Conservation (phyloP, 1,284 basidiomycete genomes). For the Ganoderma boninense region DNA sequence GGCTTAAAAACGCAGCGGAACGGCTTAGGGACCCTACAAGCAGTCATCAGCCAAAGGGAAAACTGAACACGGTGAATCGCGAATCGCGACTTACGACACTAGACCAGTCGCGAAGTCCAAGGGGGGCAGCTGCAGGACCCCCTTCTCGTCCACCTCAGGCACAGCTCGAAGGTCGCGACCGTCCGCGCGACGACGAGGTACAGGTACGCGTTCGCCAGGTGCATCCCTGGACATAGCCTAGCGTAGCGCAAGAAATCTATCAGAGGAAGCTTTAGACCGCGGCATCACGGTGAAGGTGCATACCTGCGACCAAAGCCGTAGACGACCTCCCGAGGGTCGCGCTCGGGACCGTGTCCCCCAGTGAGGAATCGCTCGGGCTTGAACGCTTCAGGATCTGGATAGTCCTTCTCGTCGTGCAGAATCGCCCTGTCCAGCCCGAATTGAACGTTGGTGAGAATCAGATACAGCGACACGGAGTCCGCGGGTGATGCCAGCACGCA, state of each 20-base stretch:
- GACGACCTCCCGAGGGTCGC: conserved; percentile 12
- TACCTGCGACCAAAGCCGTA: conserved; percentile 17
- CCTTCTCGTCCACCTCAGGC: background rate
- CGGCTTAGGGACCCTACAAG: background rate
- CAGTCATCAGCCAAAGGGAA: conserved; percentile 3
- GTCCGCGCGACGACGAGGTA: conserved; percentile 36
- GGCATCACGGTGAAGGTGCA: background rate
- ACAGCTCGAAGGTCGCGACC: conserved; percentile 35
- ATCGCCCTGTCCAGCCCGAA: conserved; percentile 25
- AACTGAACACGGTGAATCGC: background rate
- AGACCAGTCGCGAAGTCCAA: background rate
- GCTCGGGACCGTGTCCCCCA: background rate
- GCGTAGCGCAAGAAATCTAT: background rate
- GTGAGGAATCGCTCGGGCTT: conserved; percentile 15
- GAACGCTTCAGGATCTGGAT: conserved; percentile 19
- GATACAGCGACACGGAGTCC: too few relatives aligned
- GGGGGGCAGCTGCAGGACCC: background rate
- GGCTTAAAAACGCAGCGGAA: conserved; percentile 4
- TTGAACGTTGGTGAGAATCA: too few relatives aligned
- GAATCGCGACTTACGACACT: background rate
- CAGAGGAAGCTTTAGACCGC: background rate
- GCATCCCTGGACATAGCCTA: conserved; percentile 38
- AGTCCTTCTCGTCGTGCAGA: conserved; percentile 12
- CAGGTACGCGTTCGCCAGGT: conserved; percentile 36
- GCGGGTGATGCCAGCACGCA: conserved; percentile 31